Percentiles rank a stretch among this genome's conserved stretches.
Evolutionary conservation across 768 basidiomycete species (phyloP).

Genomic region (Tubosaeta sp.): DNA sequence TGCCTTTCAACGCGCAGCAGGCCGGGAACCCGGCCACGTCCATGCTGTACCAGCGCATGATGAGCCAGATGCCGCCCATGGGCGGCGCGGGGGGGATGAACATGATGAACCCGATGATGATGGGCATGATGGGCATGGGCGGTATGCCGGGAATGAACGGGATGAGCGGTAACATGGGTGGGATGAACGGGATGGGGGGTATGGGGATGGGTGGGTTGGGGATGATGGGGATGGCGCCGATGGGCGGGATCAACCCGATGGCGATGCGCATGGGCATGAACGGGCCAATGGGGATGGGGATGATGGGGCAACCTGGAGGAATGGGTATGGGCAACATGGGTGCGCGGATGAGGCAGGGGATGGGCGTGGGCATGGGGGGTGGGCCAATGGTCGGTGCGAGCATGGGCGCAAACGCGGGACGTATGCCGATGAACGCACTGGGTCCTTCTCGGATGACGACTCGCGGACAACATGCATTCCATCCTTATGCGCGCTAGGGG

Average conservation of each 20-base stretch:
- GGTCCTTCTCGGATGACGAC: constrained; percentile 47
- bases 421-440: constrained; percentile 38
- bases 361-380: constrained; percentile 40
- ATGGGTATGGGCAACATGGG: constrained; percentile 31
- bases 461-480: constrained; percentile 58
- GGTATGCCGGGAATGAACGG: constrained; percentile 43
- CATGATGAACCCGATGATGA: constrained; percentile 47
- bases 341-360: constrained; percentile 32
- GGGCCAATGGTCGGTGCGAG: constrained; percentile 34
- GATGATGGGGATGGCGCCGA: too few species aligned
- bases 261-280: constrained; percentile 35
- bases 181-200: constrained; percentile 29
- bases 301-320: constrained; percentile 27
- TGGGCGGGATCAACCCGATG: constrained; percentile 30
- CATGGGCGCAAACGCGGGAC: constrained; percentile 31
- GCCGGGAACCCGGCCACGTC: constrained; percentile 32
- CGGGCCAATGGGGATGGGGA: constrained; percentile 36
- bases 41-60: constrained; percentile 35
- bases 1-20: constrained; percentile 34
- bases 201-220: constrained; percentile 18
- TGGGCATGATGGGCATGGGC: constrained; percentile 49
- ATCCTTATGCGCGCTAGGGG: constrained; percentile 59
- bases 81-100: constrained; percentile 43
- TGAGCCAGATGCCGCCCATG: constrained; percentile 42
- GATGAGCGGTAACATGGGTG: constrained; percentile 37